Evolutionary conservation across 345 rosid species (phyloP).

Genomic region (Sonneratia caseolaris): DNA sequence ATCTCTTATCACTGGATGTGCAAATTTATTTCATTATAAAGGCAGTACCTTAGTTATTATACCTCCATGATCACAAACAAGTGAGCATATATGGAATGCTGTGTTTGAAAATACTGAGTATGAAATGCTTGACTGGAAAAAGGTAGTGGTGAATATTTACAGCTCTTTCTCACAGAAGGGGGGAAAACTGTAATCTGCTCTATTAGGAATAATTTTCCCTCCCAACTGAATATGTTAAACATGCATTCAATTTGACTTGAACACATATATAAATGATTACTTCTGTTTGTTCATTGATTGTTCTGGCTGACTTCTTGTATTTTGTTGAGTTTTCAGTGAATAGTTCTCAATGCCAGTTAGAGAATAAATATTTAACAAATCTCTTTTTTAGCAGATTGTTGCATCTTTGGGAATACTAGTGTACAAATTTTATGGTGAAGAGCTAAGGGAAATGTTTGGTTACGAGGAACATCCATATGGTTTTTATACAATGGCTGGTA

Average conservation of each 20-base stretch:
- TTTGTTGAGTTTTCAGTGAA: background rate
- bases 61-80: background rate
- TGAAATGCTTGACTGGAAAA: too few species aligned
- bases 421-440: conserved; percentile 92
- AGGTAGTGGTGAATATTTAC: background rate
- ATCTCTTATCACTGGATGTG: background rate
- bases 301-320: background rate
- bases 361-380: conserved; percentile 21
- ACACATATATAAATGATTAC: background rate
- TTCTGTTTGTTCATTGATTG: background rate
- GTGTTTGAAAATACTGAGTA: too few species aligned
- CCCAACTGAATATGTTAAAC: background rate
- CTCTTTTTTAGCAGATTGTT: conserved; percentile 53
- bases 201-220: background rate
- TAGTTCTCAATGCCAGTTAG: background rate
- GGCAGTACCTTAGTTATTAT: background rate
- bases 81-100: background rate
- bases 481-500: conserved; percentile 95
- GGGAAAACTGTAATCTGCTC: background rate
- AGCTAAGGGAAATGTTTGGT: conserved; percentile 94
- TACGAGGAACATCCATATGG: conserved; percentile 98
- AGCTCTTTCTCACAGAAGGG: background rate
- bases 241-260: background rate
- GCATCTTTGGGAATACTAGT: conserved; percentile 87
- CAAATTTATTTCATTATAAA: background rate